Evolutionary conservation across 345 rosid genomes (phyloP).

Genomic region (Angophora floribunda): DNA sequence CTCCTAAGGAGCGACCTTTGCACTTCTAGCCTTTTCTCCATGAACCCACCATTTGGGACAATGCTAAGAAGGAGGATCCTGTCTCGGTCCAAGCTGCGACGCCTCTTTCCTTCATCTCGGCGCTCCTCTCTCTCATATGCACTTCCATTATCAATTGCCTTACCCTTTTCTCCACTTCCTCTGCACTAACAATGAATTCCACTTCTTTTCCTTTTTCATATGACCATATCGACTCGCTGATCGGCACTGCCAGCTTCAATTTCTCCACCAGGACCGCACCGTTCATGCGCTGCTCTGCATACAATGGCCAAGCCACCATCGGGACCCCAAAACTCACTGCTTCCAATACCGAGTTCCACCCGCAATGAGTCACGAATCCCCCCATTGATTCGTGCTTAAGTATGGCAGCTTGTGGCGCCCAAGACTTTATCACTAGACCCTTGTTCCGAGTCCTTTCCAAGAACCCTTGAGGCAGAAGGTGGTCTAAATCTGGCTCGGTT

Average conservation of each 20-base stretch:
- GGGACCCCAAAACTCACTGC: conserved; percentile 19
- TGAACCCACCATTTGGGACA: conserved; percentile 7
- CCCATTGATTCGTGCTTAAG: conserved; percentile 9
- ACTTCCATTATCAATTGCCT: not conserved
- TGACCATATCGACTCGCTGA: not conserved
- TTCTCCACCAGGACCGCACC: conserved; percentile 12
- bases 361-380: conserved; percentile 15
- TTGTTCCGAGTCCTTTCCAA: conserved; percentile 10
- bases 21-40: not conserved
- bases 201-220: not conserved
- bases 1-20: not conserved
- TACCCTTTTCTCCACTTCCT: conserved; percentile 5
- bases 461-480: conserved; percentile 13
- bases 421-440: conserved; percentile 13
- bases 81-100: not conserved
- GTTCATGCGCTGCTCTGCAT: conserved; percentile 18
- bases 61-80: not conserved
- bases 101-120: not conserved
- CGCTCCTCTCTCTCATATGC: not conserved
- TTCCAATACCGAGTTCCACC: conserved; percentile 26
- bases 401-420: conserved; percentile 13
- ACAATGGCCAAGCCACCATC: conserved; percentile 21
- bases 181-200: not conserved
- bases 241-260: conserved; percentile 10
- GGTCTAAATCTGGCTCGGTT: not conserved